A percentile compares a stretch with the other conserved stretches of the same genome.
phyloP scores from a whole-genome alignment of 2,329 filamentous ascomycete genomes.

The Aotearoamyces nothofagi region DNA sequence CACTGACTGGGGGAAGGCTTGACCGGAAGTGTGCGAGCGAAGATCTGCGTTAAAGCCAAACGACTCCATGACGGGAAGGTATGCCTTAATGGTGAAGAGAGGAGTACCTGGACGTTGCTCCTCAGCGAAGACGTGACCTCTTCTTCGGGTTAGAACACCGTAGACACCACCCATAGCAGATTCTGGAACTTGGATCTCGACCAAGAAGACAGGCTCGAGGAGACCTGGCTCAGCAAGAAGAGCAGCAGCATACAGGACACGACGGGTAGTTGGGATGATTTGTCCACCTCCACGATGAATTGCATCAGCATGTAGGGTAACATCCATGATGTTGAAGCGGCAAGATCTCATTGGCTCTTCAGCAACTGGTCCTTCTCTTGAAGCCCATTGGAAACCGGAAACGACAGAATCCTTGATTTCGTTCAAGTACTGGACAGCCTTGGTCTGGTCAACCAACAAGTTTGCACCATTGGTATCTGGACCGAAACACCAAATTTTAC shows the following conservation, averaged over 20 bases:
- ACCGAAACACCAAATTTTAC: constrained; percentile 99
- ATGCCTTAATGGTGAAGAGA: constrained; percentile 98
- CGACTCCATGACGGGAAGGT: constrained; percentile 91
- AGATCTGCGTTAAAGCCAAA: constrained; percentile 99
- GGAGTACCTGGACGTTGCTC: constrained; percentile 97
- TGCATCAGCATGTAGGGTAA: constrained; percentile 97
- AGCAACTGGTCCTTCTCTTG: constrained; percentile 89
- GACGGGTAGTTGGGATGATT: constrained; percentile 93
- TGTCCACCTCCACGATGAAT: constrained; percentile 99
- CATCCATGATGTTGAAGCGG: constrained; percentile 99
- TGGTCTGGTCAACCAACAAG: constrained; percentile 98
- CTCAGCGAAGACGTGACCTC: constrained; percentile 98
- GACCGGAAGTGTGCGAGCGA: constrained; percentile 80
- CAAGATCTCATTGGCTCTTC: constrained; percentile 96
- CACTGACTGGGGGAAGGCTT: constrained; percentile 97
- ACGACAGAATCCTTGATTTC: constrained; percentile 99
- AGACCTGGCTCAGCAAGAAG: constrained; percentile 85
- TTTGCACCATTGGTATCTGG: constrained; percentile 96
- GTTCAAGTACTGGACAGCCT: constrained; percentile 99
- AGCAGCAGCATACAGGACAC: constrained; percentile 87
- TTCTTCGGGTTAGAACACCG: constrained; percentile 90
- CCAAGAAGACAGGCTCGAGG: constrained; percentile 94
- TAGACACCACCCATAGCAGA: constrained; percentile 99
- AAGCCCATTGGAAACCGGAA: constrained; percentile 99
- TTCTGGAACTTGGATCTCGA: constrained; percentile 98